Base-by-base conservation (phyloP, 2,329 filamentous ascomycete species). In the Ascosphaera apis region DNA sequence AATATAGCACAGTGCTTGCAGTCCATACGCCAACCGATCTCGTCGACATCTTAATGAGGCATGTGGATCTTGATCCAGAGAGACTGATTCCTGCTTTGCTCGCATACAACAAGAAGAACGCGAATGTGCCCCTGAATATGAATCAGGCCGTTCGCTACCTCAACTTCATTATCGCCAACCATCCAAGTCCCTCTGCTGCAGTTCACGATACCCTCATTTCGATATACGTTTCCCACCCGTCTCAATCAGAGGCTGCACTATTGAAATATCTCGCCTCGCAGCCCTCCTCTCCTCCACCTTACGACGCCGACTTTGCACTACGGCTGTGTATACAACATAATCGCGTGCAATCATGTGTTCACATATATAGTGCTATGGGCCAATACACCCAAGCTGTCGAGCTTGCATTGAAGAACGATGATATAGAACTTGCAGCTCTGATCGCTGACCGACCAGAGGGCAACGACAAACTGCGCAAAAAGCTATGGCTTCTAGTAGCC, bases 161-260 rank as follows among this genome's bases (percentile, higher is more conserved):
- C 15, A 80, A 84, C 44, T 92, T 86, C 53, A 81, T 83, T 40
- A 84, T 98, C 48, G 84, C 54, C 36, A 91, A 58, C 70, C 86
- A 58, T 66, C 84, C 48, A 66, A 77, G 52, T 76, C 83, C 36
- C 67, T 75, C 40, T 68, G 74, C 88, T 2, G 86, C 88, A 2
- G 76, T 98, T 8, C 88, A 98, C 60, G 98, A 98, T 53, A 95
- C 88, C 0, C 69, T 98, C 4, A 81, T 98, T 34, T 92, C 86
- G 6, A 86, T 98, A 36, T 91, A 93, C 52, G 88, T 88, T 3
- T 83, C 84, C 0, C 76, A 88, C 45, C 64, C 76, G 2, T 82
- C 80, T 2, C 67, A 70, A 38, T 83, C 91, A 38, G 88, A 98
- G 57, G 74, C 78, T 0, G 78, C 77, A 0, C 67, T 98, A 1